Base-by-base conservation (phyloP, 495 filamentous ascomycete genomes). In the Penicillium macrosclerotiorum region DNA sequence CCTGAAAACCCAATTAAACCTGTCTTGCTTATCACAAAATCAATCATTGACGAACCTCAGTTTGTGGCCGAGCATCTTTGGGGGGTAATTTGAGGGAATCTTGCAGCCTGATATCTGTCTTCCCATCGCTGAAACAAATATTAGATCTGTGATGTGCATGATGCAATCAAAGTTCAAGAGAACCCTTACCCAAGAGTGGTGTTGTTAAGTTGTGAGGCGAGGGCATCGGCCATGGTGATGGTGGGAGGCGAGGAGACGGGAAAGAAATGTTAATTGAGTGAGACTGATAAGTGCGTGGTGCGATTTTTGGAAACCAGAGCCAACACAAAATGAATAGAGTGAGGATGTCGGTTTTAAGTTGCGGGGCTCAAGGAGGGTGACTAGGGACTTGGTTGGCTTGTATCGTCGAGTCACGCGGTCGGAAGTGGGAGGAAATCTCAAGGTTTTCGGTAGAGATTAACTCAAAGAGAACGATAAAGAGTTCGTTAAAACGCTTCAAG, bases 61-160 rank as follows among this genome's bases (percentile, higher is more conserved):
- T 98, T 66, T 97, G 94, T 50, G 85, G 86, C 63, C 93, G 84
- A 30, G 79, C 77, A 69, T 98, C 93, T 69, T 88, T 94, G 29
- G 80, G 74, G 13, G 90, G 88, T 34, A 85, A 63, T 51, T 90
- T 89, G 44, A 96, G 70, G 42, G 77, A 80, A 42, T 83, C 80
- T 65, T 89, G 94, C 85, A 88, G 92, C 60, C 85, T 82, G 19
- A 79, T 76, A 19, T 84, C 79, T 54, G 77, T 58, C 48, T 67
- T 55, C 54, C 63, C 60, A 64, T 82, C 81, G 60, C 80, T 78
- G 41, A 51, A 50, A 49, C 56, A 41, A 36, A 22, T 39, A 51
- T 56, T 48, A 55, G 46, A 36, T 9, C 41, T 39, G 45, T 40
- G 24, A 6, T 29, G 7, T 25, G 31, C 13, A 23, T 14, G 16